These are phyloP conservation scores for Calonectria ilicicola DNA, from an alignment of 2,329 filamentous ascomycete species.

Conservation along the genomic window DNA sequence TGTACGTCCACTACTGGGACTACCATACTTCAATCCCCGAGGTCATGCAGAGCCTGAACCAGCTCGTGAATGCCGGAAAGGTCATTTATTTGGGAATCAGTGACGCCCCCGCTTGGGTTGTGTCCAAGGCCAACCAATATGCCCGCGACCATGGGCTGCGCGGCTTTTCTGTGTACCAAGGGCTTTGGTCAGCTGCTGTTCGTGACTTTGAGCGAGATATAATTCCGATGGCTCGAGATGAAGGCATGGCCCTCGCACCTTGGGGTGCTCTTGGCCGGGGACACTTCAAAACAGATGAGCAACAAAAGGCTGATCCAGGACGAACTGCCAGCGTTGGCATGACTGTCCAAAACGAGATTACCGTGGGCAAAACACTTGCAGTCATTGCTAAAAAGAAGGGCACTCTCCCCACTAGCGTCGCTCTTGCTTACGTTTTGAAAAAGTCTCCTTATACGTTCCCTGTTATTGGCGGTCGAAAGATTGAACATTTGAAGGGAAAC, in stretches of 20 bases:
- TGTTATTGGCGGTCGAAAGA: slow-evolving; percentile 7
- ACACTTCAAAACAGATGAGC: slow-evolving; percentile 44
- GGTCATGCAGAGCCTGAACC: slow-evolving; percentile 43
- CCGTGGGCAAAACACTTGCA: background rate
- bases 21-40: slow-evolving; percentile 32
- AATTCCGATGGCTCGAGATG: slow-evolving; percentile 41
- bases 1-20: slow-evolving; percentile 46
- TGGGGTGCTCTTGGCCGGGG: slow-evolving; percentile 64
- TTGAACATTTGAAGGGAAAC: background rate
- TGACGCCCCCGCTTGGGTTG: slow-evolving; percentile 45
- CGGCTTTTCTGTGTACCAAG: slow-evolving; percentile 44
- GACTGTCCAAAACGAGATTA: background rate
- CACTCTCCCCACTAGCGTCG: background rate
- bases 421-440: slow-evolving; percentile 8
- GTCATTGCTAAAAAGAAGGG: background rate
- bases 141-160: slow-evolving; percentile 39
- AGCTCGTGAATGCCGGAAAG: slow-evolving; percentile 40
- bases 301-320: background rate
- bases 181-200: slow-evolving; percentile 37
- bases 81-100: slow-evolving; percentile 44
- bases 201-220: slow-evolving; percentile 44
- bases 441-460: slow-evolving; percentile 9
- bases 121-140: slow-evolving; percentile 42
- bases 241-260: slow-evolving; percentile 58
- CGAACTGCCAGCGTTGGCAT: background rate